Evolutionary conservation across 805 yeast species (phyloP).

Genomic region (Sugiyamaella marilandica): DNA sequence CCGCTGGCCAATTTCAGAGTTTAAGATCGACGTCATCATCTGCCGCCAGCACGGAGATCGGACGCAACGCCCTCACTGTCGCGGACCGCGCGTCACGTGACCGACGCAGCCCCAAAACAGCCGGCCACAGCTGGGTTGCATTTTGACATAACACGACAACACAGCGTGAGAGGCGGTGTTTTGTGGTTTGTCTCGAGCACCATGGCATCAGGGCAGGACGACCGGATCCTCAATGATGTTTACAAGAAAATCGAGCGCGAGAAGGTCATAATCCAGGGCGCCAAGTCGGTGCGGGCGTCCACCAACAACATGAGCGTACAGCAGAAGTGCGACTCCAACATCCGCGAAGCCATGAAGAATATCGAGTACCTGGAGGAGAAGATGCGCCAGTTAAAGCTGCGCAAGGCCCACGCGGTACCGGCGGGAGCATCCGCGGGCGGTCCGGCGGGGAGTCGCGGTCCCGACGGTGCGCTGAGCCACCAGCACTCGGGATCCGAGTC

Average conservation of each 20-base stretch:
- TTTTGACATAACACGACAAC: not conserved
- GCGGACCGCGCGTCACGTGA: too few relatives aligned
- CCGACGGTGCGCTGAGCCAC: slow-evolving; percentile 7
- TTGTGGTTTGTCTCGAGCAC: not conserved
- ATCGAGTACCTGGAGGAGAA: slow-evolving; percentile 83
- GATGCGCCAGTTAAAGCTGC: slow-evolving; percentile 52
- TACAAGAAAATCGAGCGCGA: slow-evolving; percentile 83
- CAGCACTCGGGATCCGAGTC: slow-evolving; percentile 16
- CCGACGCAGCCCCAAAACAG: too few relatives aligned
- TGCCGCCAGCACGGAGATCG: too few relatives aligned
- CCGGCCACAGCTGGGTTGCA: too few relatives aligned
- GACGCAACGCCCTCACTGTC: too few relatives aligned
- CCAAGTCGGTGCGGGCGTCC: slow-evolving; percentile 69
- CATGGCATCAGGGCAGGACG: slow-evolving; percentile 20
- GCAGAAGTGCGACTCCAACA: slow-evolving; percentile 84
- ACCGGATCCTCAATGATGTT: slow-evolving; percentile 59
- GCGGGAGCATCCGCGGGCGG: slow-evolving; percentile 3
- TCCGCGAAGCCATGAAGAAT: slow-evolving; percentile 86
- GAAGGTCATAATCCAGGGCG: slow-evolving; percentile 80
- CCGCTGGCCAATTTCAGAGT: too few relatives aligned
- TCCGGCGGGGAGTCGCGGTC: slow-evolving; percentile 4
- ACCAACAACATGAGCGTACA: slow-evolving; percentile 79
- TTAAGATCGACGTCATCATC: too few relatives aligned
- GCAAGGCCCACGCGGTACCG: slow-evolving; percentile 7
- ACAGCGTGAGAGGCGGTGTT: not conserved